Evolutionary conservation across 352 stramenopile genomes (phyloP).

Genomic region (Phytophthora ramorum): DNA sequence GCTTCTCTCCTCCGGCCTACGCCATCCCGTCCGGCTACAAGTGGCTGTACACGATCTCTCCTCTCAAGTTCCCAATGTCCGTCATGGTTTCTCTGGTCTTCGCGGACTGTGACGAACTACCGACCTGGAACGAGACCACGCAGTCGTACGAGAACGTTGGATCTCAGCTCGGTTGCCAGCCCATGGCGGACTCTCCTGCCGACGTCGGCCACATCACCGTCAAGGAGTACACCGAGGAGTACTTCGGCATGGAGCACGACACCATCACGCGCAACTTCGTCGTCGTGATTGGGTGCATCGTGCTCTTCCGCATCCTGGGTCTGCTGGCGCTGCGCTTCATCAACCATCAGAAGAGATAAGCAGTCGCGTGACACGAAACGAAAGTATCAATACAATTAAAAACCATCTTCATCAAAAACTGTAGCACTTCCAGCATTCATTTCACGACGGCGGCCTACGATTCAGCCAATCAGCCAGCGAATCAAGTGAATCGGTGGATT

Average conservation of each 20-base stretch:
- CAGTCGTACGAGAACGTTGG: slow-evolving; percentile 17
- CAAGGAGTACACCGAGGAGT: slow-evolving; percentile 33
- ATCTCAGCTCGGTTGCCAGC: slow-evolving; percentile 32
- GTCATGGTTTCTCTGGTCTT: slow-evolving; percentile 32
- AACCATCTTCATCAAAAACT: too few relatives aligned
- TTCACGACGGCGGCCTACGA: too few relatives aligned
- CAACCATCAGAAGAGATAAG: slow-evolving; percentile 44
- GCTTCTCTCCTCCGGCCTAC: slow-evolving; percentile 51
- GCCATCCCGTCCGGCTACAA: slow-evolving; percentile 37
- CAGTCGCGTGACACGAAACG: neutral
- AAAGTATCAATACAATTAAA: too few relatives aligned
- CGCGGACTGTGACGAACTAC: slow-evolving; percentile 31
- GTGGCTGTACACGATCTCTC: slow-evolving; percentile 36
- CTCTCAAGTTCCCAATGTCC: slow-evolving; percentile 21
- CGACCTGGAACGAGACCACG: slow-evolving; percentile 27
- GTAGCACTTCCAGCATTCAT: too few relatives aligned
- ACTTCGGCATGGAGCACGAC: slow-evolving; percentile 28
- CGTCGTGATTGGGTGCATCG: slow-evolving; percentile 31
- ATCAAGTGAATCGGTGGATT: too few relatives aligned
- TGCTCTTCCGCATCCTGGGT: slow-evolving; percentile 40
- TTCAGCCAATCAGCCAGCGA: too few relatives aligned
- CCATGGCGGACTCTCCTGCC: slow-evolving; percentile 15
- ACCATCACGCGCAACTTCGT: slow-evolving; percentile 35
- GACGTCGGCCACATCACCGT: slow-evolving; percentile 27
- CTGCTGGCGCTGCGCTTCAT: slow-evolving; percentile 33